phyloP scores from a whole-genome alignment of 495 filamentous ascomycete species.

The Lasiosphaeriaceae sp. region DNA sequence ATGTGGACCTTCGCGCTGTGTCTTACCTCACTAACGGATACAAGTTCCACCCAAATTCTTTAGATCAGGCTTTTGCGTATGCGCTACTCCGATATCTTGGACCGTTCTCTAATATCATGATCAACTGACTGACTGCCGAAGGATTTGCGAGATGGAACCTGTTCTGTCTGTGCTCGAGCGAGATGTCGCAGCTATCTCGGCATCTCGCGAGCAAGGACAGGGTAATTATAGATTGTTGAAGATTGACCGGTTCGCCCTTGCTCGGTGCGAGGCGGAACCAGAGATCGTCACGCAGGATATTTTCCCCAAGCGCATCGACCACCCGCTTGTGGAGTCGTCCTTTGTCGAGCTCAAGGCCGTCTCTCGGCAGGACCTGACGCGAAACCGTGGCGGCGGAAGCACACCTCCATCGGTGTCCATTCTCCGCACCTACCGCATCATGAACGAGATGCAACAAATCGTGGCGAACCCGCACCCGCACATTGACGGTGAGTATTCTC shows the following conservation, averaged over 20 bases:
- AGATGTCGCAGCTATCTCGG: neutral
- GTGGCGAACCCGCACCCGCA: neutral
- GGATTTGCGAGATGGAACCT: neutral
- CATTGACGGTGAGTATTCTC: neutral
- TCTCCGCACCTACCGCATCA: neutral
- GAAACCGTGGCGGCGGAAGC: neutral
- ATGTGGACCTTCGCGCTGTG: neutral
- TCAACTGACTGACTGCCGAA: neutral
- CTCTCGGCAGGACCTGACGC: neutral
- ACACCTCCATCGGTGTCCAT: neutral
- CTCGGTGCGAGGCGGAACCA: neutral
- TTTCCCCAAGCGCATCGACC: neutral
- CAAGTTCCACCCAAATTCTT: neutral
- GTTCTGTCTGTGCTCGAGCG: neutral
- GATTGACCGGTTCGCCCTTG: neutral
- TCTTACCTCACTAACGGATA: neutral
- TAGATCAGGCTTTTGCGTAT: neutral
- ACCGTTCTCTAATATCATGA: neutral
- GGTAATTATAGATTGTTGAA: no score
- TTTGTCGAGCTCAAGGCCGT: neutral
- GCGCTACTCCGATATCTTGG: neutral
- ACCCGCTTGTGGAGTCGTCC: neutral
- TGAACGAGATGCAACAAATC: neutral
- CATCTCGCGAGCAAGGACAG: neutral
- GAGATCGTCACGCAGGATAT: neutral